A percentile compares a stretch with the other conserved stretches of the same genome.
phyloP scores from a whole-genome alignment of 306 rosid species.

The Erythrophleum fordii region DNA sequence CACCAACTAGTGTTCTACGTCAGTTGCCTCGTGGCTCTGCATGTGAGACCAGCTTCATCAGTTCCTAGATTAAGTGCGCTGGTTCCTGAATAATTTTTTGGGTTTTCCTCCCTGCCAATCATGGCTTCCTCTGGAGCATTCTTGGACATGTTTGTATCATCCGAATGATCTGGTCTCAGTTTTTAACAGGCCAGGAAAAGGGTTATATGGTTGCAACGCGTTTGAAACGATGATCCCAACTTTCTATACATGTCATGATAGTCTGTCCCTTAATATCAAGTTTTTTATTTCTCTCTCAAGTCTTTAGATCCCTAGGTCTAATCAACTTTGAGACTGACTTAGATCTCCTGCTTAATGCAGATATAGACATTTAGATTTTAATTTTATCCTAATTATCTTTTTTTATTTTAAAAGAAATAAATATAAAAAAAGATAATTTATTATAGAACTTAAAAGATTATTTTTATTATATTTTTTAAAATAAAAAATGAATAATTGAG shows the following conservation, averaged over 20 bases:
- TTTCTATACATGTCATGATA: neutral
- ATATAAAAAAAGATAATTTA: too few relatives aligned
- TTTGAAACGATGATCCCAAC: neutral
- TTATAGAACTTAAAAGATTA: too few relatives aligned
- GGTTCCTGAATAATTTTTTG: neutral
- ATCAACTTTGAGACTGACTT: too few relatives aligned
- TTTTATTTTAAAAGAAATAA: too few relatives aligned
- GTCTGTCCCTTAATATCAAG: neutral
- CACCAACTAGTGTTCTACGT: constrained; percentile 77
- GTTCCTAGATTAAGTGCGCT: constrained; percentile 40
- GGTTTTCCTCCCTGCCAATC: neutral
- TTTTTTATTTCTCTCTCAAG: neutral
- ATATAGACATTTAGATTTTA: too few relatives aligned
- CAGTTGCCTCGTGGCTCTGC: constrained; percentile 60
- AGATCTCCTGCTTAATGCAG: too few relatives aligned
- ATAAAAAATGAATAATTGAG: too few relatives aligned
- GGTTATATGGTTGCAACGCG: neutral
- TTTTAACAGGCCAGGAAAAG: neutral
- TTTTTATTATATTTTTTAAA: too few relatives aligned
- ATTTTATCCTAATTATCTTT: too few relatives aligned
- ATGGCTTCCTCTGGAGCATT: neutral
- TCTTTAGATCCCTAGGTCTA: neutral
- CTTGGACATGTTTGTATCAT: neutral
- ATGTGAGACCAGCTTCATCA: constrained; percentile 57
- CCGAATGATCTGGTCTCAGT: neutral